A percentile compares a stretch with the other conserved stretches of the same genome.
Evolutionary conservation across 495 filamentous ascomycete species (phyloP).

Genomic region (Xylaria castorea): DNA sequence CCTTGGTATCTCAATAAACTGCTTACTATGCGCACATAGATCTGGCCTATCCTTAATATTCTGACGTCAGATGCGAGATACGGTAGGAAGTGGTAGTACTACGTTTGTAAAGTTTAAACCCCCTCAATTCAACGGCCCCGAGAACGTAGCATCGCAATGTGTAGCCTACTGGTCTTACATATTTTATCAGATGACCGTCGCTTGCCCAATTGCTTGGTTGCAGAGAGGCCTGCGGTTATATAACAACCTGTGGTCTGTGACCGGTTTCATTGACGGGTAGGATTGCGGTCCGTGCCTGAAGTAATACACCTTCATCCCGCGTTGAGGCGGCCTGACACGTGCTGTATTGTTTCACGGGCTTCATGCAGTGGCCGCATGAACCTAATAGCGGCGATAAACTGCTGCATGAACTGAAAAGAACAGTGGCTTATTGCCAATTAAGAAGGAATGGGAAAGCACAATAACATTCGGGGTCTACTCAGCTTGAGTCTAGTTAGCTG

Average conservation of each 20-base stretch:
- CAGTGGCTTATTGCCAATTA: neutral
- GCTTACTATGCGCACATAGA: neutral
- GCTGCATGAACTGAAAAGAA: neutral
- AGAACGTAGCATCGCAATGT: neutral
- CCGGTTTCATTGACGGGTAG: neutral
- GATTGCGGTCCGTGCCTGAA: neutral
- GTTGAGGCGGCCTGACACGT: neutral
- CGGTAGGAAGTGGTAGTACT: neutral
- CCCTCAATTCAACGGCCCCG: neutral
- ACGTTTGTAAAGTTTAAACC: neutral
- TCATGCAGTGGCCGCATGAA: neutral
- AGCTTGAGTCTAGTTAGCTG: neutral
- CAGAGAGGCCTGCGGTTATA: neutral
- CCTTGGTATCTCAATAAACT: neutral
- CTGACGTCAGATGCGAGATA: neutral
- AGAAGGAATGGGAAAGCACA: neutral
- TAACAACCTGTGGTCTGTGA: neutral
- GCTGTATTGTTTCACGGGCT: neutral
- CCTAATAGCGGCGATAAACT: neutral
- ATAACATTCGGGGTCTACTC: neutral
- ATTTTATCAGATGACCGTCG: neutral
- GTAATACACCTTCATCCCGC: constrained; percentile 8
- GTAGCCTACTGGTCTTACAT: neutral
- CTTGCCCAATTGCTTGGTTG: neutral
- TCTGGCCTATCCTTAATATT: neutral